Evolutionary conservation across 352 stramenopile species (phyloP), one percentile per base, ranked within the genome.

Genomic region (Pythium oligandrum): DNA sequence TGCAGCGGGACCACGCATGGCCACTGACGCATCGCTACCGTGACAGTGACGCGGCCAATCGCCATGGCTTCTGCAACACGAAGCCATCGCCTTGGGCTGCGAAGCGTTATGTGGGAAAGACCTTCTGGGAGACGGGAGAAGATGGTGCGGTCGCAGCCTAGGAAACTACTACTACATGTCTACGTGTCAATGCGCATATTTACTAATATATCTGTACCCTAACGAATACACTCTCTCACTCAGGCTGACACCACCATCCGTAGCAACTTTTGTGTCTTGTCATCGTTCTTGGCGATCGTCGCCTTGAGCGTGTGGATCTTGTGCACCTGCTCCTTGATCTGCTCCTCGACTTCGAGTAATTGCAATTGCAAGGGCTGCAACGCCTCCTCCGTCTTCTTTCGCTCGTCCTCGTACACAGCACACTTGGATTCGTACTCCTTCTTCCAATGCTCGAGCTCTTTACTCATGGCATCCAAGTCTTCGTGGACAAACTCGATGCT

Each of bases 401-500:
- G 73, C 63, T 96, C 88, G 31, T 96, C 78, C 35, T 85, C 76
- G 34, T 96, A 78, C 40, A 83, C 71, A 37, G 90, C 82, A 33
- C 74, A 70, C 50, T 96, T 90, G 33, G 73, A 72, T 34, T 74
- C 62, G 54, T 93, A 91, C 64, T 96, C 82, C 35, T 78, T 82
- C 44, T 83, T 79, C 93, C 93, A 98, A 51, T 90, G 78, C 44
- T 93, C 83, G 36, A 98, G 83, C 64, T 98, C 93, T 55, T 91
- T 93, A 5, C 74, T 78, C 91, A 98, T 98, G n/a, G 81, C 73
- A 39, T 91, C 87, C 58, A 98, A 65, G 68, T 98, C 94, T 57
- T 98, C 86, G 59, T 96, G 78, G 17, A 98, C 88, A 70, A 95
- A 97, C 69, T 98, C 88, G 59, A 98, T 91, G 53, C 83, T 96